Percentiles rank a stretch among this genome's conserved stretches.
These are phyloP conservation scores for Penicillium digitatum DNA, from an alignment of 2,329 filamentous ascomycete genomes.

Conservation along the genomic window DNA sequence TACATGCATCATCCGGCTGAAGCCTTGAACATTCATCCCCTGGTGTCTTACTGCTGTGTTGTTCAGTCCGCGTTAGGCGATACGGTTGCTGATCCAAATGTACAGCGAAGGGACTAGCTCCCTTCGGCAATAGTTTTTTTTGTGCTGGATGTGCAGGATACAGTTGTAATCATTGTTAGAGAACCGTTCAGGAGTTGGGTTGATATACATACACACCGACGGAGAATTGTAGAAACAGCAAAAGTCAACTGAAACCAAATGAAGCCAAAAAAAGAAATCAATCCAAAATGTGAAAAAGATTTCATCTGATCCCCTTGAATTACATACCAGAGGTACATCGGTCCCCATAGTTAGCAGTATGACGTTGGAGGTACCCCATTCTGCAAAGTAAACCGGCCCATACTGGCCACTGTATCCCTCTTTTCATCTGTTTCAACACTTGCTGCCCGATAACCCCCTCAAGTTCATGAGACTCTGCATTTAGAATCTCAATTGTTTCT, in stretches of 20 bases:
- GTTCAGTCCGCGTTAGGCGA: slow-evolving; percentile 7
- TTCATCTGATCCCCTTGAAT: slow-evolving; percentile 23
- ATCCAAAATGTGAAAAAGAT: slow-evolving; percentile 6
- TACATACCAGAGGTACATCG: slow-evolving; percentile 21
- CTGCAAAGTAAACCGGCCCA: slow-evolving; percentile 14
- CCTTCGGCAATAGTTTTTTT: neutral
- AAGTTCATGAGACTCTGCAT: neutral
- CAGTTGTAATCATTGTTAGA: too few species aligned
- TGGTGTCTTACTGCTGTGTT: slow-evolving; percentile 1
- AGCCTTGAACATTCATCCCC: neutral
- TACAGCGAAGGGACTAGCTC: neutral
- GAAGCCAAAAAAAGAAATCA: neutral
- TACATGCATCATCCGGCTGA: slow-evolving; percentile 2
- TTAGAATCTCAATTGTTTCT: neutral
- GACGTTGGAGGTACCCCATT: slow-evolving; percentile 18
- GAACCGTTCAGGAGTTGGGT: too few species aligned
- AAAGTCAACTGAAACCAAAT: neutral
- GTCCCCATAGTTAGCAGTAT: slow-evolving; percentile 16
- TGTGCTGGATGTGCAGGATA: too few species aligned
- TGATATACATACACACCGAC: neutral
- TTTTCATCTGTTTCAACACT: slow-evolving; percentile 20
- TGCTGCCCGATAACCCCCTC: slow-evolving; percentile 18
- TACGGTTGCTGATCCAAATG: slow-evolving; percentile 13
- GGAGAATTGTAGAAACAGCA: neutral
- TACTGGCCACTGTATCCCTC: slow-evolving; percentile 23